Conservation (phyloP, 306 rosid genomes). For the Lagenaria siceraria region DNA sequence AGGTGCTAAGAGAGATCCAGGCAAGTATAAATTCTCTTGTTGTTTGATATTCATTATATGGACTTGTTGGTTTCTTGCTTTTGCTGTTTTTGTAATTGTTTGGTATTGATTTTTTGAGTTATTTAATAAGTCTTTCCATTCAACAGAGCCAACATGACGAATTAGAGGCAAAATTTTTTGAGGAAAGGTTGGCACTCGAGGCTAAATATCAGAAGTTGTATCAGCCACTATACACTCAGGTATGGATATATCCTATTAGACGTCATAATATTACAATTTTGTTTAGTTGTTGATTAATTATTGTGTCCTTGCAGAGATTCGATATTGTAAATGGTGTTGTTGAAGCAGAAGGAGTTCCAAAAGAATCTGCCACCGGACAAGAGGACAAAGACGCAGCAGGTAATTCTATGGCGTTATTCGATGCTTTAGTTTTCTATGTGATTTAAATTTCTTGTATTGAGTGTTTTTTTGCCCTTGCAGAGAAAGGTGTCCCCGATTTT, state of each 20-base stretch:
- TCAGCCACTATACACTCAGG: constrained; percentile 69
- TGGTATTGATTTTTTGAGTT: neutral
- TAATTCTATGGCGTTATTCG: neutral
- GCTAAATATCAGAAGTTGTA: constrained; percentile 81
- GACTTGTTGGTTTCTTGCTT: neutral
- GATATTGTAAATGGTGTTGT: constrained; percentile 64
- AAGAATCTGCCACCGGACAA: constrained; percentile 24
- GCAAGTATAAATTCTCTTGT: constrained; percentile 13
- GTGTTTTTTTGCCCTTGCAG: constrained; percentile 20
- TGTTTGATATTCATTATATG: neutral
- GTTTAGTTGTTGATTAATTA: neutral
- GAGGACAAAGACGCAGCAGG: constrained; percentile 40
- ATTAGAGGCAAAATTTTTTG: constrained; percentile 66
- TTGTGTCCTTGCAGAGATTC: constrained; percentile 34
- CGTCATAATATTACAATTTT: neutral
- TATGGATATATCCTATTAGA: neutral
- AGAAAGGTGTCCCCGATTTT: constrained; percentile 75
- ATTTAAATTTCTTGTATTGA: neutral
- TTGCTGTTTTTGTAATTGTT: neutral
- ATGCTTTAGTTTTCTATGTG: neutral
- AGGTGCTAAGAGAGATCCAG: constrained; percentile 83
- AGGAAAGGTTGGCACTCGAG: constrained; percentile 87
- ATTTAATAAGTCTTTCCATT: neutral
- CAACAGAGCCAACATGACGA: constrained; percentile 74
- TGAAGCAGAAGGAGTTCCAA: constrained; percentile 49